Percentiles rank a stretch among this genome's conserved stretches.
These are phyloP conservation scores for Exophiala dermatitidis DNA, from an alignment of 2,329 filamentous ascomycete genomes.

Conservation along the genomic window DNA sequence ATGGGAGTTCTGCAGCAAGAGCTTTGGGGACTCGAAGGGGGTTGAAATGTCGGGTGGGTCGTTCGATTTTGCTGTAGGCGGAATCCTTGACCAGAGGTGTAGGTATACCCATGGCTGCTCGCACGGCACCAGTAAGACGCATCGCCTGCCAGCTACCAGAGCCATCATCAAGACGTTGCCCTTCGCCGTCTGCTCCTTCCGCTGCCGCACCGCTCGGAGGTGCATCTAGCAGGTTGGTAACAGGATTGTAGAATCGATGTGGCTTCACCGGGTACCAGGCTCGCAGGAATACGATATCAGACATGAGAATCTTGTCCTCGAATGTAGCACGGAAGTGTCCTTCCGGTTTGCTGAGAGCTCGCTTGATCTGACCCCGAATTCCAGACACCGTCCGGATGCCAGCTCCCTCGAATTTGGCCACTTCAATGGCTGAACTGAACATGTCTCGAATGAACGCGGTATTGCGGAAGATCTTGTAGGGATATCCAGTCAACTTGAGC, in stretches of 20 bases:
- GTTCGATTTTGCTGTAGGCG: constrained; percentile 63
- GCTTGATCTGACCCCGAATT: constrained; percentile 93
- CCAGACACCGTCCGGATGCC: constrained; percentile 94
- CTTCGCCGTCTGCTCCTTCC: constrained; percentile 16
- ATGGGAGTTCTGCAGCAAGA: constrained; percentile 72
- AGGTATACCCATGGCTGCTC: constrained; percentile 63
- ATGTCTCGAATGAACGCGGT: constrained; percentile 98
- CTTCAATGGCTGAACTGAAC: constrained; percentile 88
- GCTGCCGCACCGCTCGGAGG: constrained; percentile 29
- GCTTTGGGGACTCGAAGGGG: constrained; percentile 45
- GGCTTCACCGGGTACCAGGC: constrained; percentile 97
- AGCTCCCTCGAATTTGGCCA: constrained; percentile 96
- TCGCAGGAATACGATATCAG: constrained; percentile 89
- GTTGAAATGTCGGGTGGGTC: constrained; percentile 66
- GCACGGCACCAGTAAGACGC: constrained; percentile 88
- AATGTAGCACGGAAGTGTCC: constrained; percentile 96
- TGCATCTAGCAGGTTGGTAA: constrained; percentile 75
- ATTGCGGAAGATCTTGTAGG: constrained; percentile 99
- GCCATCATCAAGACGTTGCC: constrained; percentile 25
- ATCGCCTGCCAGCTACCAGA: constrained; percentile 68
- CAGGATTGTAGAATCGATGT: constrained; percentile 92
- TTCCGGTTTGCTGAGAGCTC: constrained; percentile 84
- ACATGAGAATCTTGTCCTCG: constrained; percentile 96
- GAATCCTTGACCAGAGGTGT: constrained; percentile 79
- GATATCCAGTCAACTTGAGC: constrained; percentile 86